Evolutionary conservation across 2,329 filamentous ascomycete genomes (phyloP).

Genomic region (Nothopassalora personata): DNA sequence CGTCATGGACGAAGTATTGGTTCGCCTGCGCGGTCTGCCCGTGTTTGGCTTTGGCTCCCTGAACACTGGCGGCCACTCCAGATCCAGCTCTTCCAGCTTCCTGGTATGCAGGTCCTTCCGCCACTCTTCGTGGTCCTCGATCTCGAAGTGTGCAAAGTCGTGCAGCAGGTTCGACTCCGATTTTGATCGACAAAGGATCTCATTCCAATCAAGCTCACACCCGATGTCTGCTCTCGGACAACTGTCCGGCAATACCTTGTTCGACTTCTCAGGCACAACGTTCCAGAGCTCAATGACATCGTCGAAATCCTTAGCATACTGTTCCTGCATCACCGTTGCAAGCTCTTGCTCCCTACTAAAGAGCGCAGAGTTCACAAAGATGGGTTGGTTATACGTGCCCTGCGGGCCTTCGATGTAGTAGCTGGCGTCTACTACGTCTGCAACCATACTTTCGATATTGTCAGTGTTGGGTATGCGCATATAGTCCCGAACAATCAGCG

Average conservation of each 20-base stretch:
- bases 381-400: slow-evolving; percentile 1
- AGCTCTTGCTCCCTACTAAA: slow-evolving; percentile 15
- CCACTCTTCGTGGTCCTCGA: not conserved
- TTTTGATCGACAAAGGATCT: not conserved
- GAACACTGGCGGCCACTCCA: slow-evolving; percentile 8
- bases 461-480: not conserved
- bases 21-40: slow-evolving; percentile 2
- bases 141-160: not conserved
- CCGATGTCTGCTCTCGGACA: not conserved
- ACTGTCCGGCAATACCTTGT: slow-evolving; percentile 4
- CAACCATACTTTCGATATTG: slow-evolving; percentile 8
- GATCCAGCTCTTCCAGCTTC: slow-evolving; percentile 6
- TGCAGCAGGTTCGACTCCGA: not conserved
- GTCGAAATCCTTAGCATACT: slow-evolving; percentile 5
- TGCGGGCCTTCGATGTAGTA: slow-evolving; percentile 3
- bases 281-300: slow-evolving; percentile 16
- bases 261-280: not conserved
- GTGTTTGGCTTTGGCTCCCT: slow-evolving; percentile 3
- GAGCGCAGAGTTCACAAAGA: slow-evolving; percentile 8
- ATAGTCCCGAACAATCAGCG: slow-evolving; percentile 6
- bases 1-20: not conserved
- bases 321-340: slow-evolving; percentile 13
- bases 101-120: not conserved
- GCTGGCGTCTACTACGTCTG: slow-evolving; percentile 13
- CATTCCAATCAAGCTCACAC: slow-evolving; percentile 3